phyloP scores from a whole-genome alignment of 495 filamentous ascomycete genomes.

The Aspergillus asperescens region DNA sequence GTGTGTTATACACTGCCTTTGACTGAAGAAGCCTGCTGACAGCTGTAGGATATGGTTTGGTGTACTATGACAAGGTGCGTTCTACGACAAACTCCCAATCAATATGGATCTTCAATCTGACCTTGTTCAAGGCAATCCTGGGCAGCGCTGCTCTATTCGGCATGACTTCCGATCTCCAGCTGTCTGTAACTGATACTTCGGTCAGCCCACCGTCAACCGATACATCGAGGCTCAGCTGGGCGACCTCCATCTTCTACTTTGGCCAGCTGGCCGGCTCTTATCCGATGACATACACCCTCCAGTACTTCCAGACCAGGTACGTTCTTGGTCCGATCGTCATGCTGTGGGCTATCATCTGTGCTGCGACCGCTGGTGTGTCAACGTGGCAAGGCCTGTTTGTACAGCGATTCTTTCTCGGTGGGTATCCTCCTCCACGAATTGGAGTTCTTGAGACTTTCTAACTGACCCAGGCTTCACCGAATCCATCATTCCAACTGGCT shows the following conservation, averaged over 20 bases:
- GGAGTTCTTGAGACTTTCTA: not conserved
- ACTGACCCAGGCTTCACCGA: slow-evolving; percentile 53
- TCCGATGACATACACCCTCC: slow-evolving; percentile 63
- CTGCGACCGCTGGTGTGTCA: slow-evolving; percentile 61
- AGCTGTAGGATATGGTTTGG: slow-evolving; percentile 55
- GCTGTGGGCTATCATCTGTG: slow-evolving; percentile 62
- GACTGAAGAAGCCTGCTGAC: not conserved
- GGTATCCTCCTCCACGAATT: not conserved
- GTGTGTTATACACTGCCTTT: slow-evolving; percentile 33
- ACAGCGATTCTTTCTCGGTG: slow-evolving; percentile 64
- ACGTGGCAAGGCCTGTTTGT: slow-evolving; percentile 59
- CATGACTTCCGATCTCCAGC: slow-evolving; percentile 63
- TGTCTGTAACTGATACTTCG: slow-evolving; percentile 47
- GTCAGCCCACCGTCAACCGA: slow-evolving; percentile 51
- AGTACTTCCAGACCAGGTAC: slow-evolving; percentile 57
- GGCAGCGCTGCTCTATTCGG: slow-evolving; percentile 68
- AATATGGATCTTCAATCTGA: not conserved
- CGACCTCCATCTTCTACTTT: slow-evolving; percentile 75
- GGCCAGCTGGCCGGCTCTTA: slow-evolving; percentile 70
- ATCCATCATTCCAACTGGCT: slow-evolving; percentile 61
- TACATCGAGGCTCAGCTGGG: slow-evolving; percentile 64
- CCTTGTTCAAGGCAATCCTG: slow-evolving; percentile 54
- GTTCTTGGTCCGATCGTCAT: slow-evolving; percentile 60
- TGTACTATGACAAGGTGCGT: slow-evolving; percentile 71
- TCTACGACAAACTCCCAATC: not conserved